Conservation (phyloP, 148 eudicot genomes). For the Rhododendron griersonianum region DNA sequence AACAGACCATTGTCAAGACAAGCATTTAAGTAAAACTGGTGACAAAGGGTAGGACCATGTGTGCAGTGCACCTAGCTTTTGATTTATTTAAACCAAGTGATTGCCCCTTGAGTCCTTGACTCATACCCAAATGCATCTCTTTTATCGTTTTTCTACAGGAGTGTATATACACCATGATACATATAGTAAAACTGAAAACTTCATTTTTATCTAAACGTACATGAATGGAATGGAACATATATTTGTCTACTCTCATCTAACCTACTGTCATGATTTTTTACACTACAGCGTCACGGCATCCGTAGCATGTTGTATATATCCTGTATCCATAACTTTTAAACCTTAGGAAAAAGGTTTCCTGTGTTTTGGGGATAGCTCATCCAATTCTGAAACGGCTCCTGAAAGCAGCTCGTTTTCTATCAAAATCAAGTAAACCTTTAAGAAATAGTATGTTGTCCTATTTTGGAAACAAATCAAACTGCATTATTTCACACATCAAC, state of each 20-base stretch:
- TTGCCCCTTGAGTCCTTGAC: background rate
- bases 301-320: background rate
- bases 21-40: background rate
- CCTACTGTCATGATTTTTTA: background rate
- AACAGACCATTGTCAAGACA: background rate
- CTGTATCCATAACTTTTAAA: background rate
- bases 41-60: background rate
- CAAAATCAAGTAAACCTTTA: background rate
- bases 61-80: background rate
- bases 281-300: background rate
- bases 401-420: background rate
- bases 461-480: background rate
- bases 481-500: background rate
- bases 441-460: background rate
- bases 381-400: background rate
- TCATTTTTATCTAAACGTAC: background rate
- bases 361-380: background rate
- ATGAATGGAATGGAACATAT: background rate
- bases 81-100: background rate
- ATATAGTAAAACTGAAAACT: background rate
- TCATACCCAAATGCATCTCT: background rate
- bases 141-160: background rate
- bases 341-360: background rate
- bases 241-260: background rate
- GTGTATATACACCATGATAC: background rate